Evolutionary conservation across 192 early-diverging fungal genomes (phyloP).

Genomic region (Ambispora gerdemannii): DNA sequence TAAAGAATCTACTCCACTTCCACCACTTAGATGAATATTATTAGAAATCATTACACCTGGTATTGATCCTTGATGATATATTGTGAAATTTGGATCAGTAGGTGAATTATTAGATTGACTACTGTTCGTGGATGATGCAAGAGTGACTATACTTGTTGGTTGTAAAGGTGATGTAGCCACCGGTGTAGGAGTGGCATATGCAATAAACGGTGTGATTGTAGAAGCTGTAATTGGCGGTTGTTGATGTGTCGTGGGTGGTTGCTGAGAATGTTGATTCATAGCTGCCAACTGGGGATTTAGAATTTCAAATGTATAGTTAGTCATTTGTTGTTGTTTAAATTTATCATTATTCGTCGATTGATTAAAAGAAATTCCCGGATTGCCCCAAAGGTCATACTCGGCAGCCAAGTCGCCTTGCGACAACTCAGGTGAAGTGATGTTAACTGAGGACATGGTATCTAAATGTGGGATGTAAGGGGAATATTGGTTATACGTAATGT

Average conservation of each 20-base stretch:
- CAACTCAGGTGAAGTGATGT: background rate
- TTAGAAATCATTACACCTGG: background rate
- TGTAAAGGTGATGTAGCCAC: background rate
- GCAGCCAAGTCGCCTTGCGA: background rate
- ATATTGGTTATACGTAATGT: background rate
- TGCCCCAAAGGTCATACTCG: constrained; percentile 6
- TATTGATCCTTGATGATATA: background rate
- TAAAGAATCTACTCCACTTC: background rate
- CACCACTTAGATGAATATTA: background rate
- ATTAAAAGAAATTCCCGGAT: background rate
- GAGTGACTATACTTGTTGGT: background rate
- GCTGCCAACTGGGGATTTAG: background rate
- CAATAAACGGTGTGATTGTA: background rate
- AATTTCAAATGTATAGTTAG: background rate
- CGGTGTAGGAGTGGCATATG: background rate
- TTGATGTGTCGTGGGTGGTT: background rate
- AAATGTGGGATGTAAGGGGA: background rate
- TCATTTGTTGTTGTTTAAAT: background rate
- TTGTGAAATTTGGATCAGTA: background rate
- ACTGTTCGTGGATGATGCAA: background rate
- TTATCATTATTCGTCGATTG: background rate
- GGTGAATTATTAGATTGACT: background rate
- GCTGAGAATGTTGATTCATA: background rate
- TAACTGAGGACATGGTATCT: background rate
- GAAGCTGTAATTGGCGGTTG: background rate